Percentiles rank a stretch among this genome's conserved stretches.
Conservation (phyloP, 2,329 filamentous ascomycete species). For the Didymosphaeria variabile region DNA sequence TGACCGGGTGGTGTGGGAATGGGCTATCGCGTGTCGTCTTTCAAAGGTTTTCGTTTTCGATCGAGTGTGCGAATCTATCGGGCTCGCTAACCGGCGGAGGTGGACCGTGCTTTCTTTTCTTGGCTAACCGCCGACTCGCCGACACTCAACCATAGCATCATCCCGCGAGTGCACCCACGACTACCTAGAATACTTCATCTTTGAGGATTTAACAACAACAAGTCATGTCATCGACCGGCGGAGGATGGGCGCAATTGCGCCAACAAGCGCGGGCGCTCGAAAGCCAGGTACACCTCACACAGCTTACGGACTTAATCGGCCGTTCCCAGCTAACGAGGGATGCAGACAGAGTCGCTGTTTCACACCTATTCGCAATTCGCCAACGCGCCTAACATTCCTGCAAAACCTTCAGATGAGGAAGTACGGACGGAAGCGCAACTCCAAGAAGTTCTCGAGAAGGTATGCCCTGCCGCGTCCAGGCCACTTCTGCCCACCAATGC, state of each 20-base stretch:
- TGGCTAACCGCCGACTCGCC: slow-evolving; percentile 27
- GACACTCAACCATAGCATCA: not conserved
- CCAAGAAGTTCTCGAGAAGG: slow-evolving; percentile 84
- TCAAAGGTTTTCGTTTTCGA: slow-evolving; percentile 24
- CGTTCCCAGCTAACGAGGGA: slow-evolving; percentile 33
- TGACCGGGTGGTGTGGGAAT: slow-evolving; percentile 44
- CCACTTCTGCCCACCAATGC: not conserved
- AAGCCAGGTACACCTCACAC: slow-evolving; percentile 73
- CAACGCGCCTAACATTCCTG: slow-evolving; percentile 77
- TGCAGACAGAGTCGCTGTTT: slow-evolving; percentile 82
- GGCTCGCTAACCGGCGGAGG: slow-evolving; percentile 16
- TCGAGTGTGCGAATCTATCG: slow-evolving; percentile 34
- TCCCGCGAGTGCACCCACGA: slow-evolving; percentile 1
- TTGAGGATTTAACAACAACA: slow-evolving; percentile 7
- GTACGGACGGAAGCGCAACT: slow-evolving; percentile 79
- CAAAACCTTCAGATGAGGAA: slow-evolving; percentile 87
- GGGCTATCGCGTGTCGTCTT: slow-evolving; percentile 51
- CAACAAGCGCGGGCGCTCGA: slow-evolving; percentile 91
- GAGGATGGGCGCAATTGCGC: slow-evolving; percentile 88
- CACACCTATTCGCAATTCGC: slow-evolving; percentile 92
- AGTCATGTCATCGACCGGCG: slow-evolving; percentile 51
- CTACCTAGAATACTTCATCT: not conserved
- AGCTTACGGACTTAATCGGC: slow-evolving; percentile 24
- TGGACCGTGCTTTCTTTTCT: slow-evolving; percentile 19
- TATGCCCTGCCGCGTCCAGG: slow-evolving; percentile 49